Conservation (phyloP, 1,284 basidiomycete genomes). For the Amylostereum areolatum region DNA sequence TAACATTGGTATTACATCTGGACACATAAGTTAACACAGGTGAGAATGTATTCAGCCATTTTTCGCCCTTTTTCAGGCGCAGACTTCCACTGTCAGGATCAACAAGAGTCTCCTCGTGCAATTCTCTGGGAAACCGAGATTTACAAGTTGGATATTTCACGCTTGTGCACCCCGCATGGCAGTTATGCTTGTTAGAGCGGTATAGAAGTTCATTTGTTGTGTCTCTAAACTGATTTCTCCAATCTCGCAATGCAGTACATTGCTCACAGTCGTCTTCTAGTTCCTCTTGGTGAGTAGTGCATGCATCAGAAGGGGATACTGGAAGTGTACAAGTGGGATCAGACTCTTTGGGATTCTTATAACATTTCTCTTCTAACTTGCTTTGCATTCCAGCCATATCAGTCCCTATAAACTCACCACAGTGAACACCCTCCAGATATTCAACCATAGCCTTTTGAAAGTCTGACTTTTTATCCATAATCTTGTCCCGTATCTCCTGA, state of each 20-base stretch:
- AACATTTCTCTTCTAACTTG: background rate
- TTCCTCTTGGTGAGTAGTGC: conserved; percentile 2
- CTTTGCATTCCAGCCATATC: too few relatives aligned
- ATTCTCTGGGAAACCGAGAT: conserved; percentile 24
- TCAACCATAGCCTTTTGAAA: conserved; percentile 13
- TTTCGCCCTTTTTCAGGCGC: too few relatives aligned
- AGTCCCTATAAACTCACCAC: background rate
- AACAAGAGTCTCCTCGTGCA: conserved; percentile 14
- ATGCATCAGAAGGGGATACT: background rate
- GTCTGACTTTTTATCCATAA: conserved; percentile 6
- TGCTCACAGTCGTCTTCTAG: background rate
- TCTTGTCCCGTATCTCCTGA: background rate
- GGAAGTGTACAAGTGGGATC: background rate
- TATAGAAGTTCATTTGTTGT: conserved; percentile 10
- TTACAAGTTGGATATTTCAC: conserved; percentile 16
- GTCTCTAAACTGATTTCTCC: conserved; percentile 3
- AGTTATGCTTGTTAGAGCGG: conserved; percentile 11
- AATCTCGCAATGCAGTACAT: background rate
- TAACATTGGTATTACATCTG: conserved; percentile 30
- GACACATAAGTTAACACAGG: conserved; percentile 25
- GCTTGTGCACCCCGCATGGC: conserved; percentile 5
- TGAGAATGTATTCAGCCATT: conserved; percentile 28
- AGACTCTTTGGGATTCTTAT: conserved; percentile 1
- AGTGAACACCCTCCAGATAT: conserved; percentile 12
- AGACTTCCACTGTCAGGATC: conserved; percentile 23